Percentiles rank a stretch among this genome's conserved stretches.
Conservation (phyloP, 1,284 basidiomycete genomes). For the Paramarasmius palmivorus region DNA sequence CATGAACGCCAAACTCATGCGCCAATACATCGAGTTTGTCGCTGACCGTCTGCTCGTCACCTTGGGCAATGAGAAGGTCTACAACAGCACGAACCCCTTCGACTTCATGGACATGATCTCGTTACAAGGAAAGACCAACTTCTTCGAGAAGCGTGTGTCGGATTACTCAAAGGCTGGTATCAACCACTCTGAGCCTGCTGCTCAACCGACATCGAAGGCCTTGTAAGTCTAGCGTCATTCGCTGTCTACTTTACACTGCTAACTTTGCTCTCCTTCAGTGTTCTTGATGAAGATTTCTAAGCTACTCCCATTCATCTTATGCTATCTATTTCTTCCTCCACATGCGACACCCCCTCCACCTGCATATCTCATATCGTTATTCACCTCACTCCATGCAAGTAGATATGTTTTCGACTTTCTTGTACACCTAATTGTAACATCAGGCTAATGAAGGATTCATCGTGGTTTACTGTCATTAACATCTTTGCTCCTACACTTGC, state of each 20-base stretch:
- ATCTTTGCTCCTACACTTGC: background rate
- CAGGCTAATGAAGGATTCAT: no score
- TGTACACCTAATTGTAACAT: no score
- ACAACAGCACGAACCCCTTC: slow-evolving; percentile 78
- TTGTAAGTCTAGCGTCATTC: no score
- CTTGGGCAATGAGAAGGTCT: slow-evolving; percentile 83
- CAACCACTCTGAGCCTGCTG: slow-evolving; percentile 20
- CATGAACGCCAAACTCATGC: slow-evolving; percentile 74
- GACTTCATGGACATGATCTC: slow-evolving; percentile 97
- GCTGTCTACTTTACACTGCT: background rate
- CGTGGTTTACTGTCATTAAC: background rate
- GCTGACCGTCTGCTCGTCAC: slow-evolving; percentile 82
- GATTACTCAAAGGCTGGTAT: slow-evolving; percentile 64
- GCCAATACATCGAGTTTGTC: slow-evolving; percentile 86
- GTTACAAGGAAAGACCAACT: slow-evolving; percentile 82
- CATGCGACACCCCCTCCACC: background rate
- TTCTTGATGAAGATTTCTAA: slow-evolving; percentile 1
- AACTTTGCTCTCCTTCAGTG: background rate
- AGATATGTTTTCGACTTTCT: no score
- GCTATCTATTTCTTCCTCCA: background rate
- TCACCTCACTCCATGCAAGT: no score
- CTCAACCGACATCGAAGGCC: slow-evolving; percentile 1
- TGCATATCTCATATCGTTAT: no score
- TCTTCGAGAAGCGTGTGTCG: slow-evolving; percentile 86
- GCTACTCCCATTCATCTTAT: background rate